phyloP scores from a whole-genome alignment of 1,284 basidiomycete species.

The Cryptococcus jaspeensis region DNA sequence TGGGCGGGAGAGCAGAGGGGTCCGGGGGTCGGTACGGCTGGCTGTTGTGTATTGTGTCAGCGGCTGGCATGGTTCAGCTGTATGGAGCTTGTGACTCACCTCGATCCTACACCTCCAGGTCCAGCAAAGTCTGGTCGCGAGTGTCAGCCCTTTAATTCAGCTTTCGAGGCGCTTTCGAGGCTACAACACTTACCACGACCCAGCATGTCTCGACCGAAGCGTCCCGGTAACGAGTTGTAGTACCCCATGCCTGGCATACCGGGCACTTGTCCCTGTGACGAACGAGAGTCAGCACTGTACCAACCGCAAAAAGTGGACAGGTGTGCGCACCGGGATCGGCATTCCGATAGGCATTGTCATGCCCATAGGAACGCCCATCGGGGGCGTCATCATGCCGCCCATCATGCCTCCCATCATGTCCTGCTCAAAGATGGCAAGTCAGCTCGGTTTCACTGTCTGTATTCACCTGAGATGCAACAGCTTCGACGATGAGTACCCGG shows the following conservation, averaged over 20 bases:
- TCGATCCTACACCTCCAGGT: slow-evolving; percentile 39
- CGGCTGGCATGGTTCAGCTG: background rate
- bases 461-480: no score
- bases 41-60: slow-evolving; percentile 11
- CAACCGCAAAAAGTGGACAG: slow-evolving; percentile 17
- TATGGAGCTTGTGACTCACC: slow-evolving; percentile 14
- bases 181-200: slow-evolving; percentile 18
- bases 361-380: slow-evolving; percentile 19
- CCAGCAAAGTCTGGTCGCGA: slow-evolving; percentile 37
- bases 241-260: slow-evolving; percentile 38
- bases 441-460: slow-evolving; percentile 11
- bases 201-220: slow-evolving; percentile 40
- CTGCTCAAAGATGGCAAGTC: background rate
- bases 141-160: slow-evolving; percentile 11
- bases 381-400: slow-evolving; percentile 17
- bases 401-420: slow-evolving; percentile 8
- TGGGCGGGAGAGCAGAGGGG: slow-evolving; percentile 36
- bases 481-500: slow-evolving; percentile 1
- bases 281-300: no score
- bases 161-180: background rate
- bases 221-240: slow-evolving; percentile 32
- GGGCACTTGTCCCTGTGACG: slow-evolving; percentile 14
- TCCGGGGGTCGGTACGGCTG: slow-evolving; percentile 46
- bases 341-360: slow-evolving; percentile 29
- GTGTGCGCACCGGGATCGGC: slow-evolving; percentile 21